These are phyloP conservation scores for Daphne laureola DNA, from an alignment of 441 rosid species.

Conservation along the genomic window DNA sequence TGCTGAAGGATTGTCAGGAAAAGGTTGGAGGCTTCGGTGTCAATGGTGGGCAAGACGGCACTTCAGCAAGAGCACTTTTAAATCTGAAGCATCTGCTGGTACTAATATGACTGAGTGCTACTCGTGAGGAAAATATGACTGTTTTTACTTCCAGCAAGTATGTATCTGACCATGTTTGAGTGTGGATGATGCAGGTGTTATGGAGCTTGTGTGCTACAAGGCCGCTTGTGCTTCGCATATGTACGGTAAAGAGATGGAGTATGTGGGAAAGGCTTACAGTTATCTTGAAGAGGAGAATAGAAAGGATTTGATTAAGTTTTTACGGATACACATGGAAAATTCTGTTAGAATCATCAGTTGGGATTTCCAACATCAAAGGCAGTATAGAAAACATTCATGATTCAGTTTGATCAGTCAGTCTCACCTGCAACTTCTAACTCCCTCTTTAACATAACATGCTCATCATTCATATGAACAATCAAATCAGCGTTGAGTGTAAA, in stretches of 20 bases:
- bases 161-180: background rate
- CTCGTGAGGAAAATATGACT: background rate
- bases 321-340: conserved; percentile 16
- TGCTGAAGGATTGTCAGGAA: conserved; percentile 24
- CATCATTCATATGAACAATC: no score
- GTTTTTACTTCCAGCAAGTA: no score
- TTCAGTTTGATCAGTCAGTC: no score
- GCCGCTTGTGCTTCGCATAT: conserved; percentile 71
- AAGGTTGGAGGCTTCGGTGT: conserved; percentile 54
- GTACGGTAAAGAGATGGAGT: conserved; percentile 47
- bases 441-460: no score
- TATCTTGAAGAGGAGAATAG: conserved; percentile 23
- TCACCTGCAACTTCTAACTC: no score
- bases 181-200: conserved; percentile 29
- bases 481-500: no score
- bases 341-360: conserved; percentile 14
- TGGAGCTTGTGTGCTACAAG: conserved; percentile 51
- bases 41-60: conserved; percentile 67
- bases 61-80: conserved; percentile 42
- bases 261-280: conserved; percentile 31
- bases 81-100: conserved; percentile 48
- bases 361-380: background rate
- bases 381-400: no score
- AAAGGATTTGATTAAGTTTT: conserved; percentile 16
- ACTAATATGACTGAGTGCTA: no score